Conservation (phyloP, 768 basidiomycete species). For the Pleurotus eryngii region DNA sequence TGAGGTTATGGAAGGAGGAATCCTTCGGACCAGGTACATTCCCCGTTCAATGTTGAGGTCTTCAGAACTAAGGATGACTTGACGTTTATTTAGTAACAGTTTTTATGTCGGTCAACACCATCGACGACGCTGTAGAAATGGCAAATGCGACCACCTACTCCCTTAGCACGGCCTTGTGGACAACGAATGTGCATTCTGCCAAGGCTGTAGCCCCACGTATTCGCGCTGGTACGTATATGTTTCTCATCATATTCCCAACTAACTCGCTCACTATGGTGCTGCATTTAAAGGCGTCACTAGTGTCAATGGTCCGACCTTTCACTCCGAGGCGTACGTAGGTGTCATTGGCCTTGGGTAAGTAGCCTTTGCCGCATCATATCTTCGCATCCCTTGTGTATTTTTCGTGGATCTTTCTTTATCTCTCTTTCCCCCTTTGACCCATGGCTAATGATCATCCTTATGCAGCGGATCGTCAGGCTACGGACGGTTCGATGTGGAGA, state of each 20-base stretch:
- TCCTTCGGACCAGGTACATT: constrained; percentile 57
- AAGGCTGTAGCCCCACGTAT: constrained; percentile 45
- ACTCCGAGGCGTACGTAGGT: constrained; percentile 36
- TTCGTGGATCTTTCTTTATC: too few relatives aligned
- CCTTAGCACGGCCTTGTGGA: constrained; percentile 51
- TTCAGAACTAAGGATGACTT: too few relatives aligned
- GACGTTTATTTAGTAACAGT: constrained; percentile 23
- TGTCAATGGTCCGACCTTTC: constrained; percentile 54
- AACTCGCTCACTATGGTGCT: background rate
- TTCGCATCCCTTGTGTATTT: too few relatives aligned
- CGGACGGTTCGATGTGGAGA: constrained; percentile 48
- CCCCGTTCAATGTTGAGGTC: background rate
- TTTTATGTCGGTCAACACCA: constrained; percentile 38
- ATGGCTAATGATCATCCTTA: background rate
- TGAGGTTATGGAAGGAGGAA: constrained; percentile 54
- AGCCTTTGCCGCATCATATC: background rate
- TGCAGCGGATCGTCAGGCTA: constrained; percentile 43
- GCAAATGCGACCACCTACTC: constrained; percentile 52
- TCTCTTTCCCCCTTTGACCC: background rate
- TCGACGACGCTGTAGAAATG: constrained; percentile 52
- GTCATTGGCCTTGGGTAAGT: constrained; percentile 45
- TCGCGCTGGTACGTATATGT: constrained; percentile 35
- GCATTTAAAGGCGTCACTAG: constrained; percentile 36
- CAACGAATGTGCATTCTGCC: constrained; percentile 38
- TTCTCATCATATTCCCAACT: background rate